These are phyloP conservation scores for Cucurbita argyrosperma DNA, from an alignment of 306 rosid genomes.

Conservation along the genomic window DNA sequence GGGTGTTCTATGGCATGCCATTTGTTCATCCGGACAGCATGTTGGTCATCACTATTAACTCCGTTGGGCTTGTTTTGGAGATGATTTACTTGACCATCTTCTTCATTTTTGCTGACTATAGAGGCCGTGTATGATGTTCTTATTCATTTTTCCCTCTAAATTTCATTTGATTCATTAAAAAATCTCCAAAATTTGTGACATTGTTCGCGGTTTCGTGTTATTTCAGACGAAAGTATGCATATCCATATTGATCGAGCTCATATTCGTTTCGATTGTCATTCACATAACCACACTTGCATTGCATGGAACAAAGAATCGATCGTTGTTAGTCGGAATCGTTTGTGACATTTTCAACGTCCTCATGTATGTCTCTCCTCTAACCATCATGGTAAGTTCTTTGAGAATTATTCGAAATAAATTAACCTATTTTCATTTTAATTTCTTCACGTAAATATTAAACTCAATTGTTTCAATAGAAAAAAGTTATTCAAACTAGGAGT, in stretches of 20 bases:
- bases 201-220: neutral
- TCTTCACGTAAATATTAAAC: no score
- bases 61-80: constrained; percentile 41
- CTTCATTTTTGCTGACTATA: constrained; percentile 11
- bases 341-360: constrained; percentile 52
- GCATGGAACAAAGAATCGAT: constrained; percentile 23
- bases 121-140: constrained; percentile 29
- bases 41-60: constrained; percentile 47
- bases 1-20: constrained; percentile 68
- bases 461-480: constrained; percentile 17
- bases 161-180: neutral
- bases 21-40: constrained; percentile 51
- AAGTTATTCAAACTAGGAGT: constrained; percentile 50
- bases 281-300: constrained; percentile 22
- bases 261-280: constrained; percentile 26
- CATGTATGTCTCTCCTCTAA: constrained; percentile 19
- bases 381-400: neutral
- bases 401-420: no score
- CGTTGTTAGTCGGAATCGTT: constrained; percentile 48
- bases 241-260: constrained; percentile 5
- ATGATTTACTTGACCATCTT: constrained; percentile 37
- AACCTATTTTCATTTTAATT: no score
- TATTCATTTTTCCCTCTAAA: neutral
- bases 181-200: neutral
- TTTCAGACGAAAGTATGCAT: constrained; percentile 28